These are phyloP conservation scores for Cyclaneusma minus DNA, from an alignment of 2,329 filamentous ascomycete species.

Conservation along the genomic window DNA sequence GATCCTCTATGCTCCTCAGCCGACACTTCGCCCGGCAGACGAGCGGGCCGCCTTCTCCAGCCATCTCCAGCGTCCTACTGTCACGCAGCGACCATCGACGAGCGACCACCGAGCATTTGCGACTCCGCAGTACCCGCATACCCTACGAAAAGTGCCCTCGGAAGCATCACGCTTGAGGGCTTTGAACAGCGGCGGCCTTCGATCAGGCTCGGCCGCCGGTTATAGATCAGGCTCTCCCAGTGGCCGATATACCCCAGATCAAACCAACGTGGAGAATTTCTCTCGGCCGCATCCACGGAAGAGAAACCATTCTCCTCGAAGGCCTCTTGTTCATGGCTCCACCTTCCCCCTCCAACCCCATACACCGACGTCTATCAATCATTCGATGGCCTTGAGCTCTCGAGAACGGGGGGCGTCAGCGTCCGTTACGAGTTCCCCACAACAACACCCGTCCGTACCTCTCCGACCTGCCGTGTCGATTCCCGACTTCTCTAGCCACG, in stretches of 20 bases:
- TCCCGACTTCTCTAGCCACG: conserved; percentile 16
- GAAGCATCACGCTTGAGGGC: conserved; percentile 18
- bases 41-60: no score
- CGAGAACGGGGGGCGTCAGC: conserved; percentile 1
- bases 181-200: conserved; percentile 17
- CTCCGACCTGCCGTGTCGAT: conserved; percentile 16
- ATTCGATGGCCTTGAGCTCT: conserved; percentile 9
- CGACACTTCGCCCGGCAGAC: no score
- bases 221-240: conserved; percentile 13
- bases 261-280: conserved; percentile 13
- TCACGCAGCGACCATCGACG: conserved; percentile 3
- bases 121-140: conserved; percentile 9
- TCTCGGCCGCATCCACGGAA: conserved; percentile 14
- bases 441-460: conserved; percentile 4
- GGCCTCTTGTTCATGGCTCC: conserved; percentile 8
- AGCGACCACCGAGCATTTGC: conserved; percentile 11
- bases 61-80: no score
- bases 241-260: conserved; percentile 11
- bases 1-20: no score
- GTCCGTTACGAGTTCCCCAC: conserved; percentile 14
- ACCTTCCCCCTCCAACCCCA: conserved; percentile 10
- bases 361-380: conserved; percentile 8
- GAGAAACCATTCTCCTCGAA: conserved; percentile 13
- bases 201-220: no score
- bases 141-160: conserved; percentile 13